These are phyloP conservation scores for Clarireedia monteithiana DNA, from an alignment of 2,329 filamentous ascomycete species.

Conservation along the genomic window DNA sequence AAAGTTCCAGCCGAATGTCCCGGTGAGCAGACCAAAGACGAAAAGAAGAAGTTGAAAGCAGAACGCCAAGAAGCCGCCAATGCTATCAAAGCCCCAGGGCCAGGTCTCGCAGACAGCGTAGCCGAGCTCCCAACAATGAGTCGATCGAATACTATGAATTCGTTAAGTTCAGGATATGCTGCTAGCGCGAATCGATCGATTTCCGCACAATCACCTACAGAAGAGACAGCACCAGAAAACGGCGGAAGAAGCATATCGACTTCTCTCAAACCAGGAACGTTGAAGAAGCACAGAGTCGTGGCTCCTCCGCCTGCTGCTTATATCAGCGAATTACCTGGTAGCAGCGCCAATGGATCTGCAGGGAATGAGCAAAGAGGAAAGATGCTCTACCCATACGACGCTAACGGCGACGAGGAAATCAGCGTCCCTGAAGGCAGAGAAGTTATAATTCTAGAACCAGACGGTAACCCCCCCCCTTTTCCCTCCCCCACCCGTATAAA, in stretches of 20 bases:
- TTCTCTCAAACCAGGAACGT: constrained; percentile 18
- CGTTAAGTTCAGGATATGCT: constrained; percentile 80
- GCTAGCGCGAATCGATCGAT: constrained; percentile 71
- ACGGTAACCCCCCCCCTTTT: constrained; percentile 54
- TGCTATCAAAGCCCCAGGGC: constrained; percentile 19
- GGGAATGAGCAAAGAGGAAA: constrained; percentile 61
- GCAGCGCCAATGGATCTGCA: constrained; percentile 35
- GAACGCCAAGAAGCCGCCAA: constrained; percentile 76
- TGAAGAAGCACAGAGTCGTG: constrained; percentile 63
- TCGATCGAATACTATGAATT: constrained; percentile 80
- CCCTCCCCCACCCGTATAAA: background rate
- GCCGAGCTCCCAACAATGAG: constrained; percentile 62
- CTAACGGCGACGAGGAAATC: constrained; percentile 72
- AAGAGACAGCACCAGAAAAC: constrained; percentile 39
- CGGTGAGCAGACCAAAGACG: constrained; percentile 87
- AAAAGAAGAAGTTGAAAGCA: constrained; percentile 86
- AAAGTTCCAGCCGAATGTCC: constrained; percentile 96
- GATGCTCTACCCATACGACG: constrained; percentile 86
- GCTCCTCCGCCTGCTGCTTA: constrained; percentile 84
- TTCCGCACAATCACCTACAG: constrained; percentile 45
- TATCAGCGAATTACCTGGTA: constrained; percentile 57
- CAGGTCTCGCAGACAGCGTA: constrained; percentile 37
- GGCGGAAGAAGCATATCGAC: constrained; percentile 11
- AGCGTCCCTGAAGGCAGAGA: constrained; percentile 72
- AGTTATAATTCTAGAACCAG: constrained; percentile 71